These are phyloP conservation scores for Cryptococcus sp. DNA, from an alignment of 1,284 basidiomycete genomes.

Conservation along the genomic window DNA sequence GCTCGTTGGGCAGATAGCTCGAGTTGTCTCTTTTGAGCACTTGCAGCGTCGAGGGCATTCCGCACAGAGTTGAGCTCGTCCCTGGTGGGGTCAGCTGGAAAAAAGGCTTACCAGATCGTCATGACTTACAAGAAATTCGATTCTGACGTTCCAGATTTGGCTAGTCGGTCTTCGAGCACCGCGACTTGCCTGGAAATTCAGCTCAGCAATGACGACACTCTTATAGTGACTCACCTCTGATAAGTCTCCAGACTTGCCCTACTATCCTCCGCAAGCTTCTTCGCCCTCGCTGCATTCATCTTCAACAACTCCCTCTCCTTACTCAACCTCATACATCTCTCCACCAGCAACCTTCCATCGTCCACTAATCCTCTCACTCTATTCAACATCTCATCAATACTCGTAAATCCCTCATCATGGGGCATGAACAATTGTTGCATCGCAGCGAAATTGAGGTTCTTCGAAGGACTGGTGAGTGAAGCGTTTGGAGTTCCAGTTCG, in stretches of 20 bases:
- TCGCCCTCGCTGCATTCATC: constrained; percentile 81
- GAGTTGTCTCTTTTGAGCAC: constrained; percentile 61
- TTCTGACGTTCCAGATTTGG: constrained; percentile 39
- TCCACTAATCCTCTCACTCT: constrained; percentile 70
- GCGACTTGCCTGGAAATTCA: constrained; percentile 63
- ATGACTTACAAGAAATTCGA: constrained; percentile 27
- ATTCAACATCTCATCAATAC: constrained; percentile 65
- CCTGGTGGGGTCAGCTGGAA: constrained; percentile 46
- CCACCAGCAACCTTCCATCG: constrained; percentile 76
- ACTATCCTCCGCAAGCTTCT: constrained; percentile 78
- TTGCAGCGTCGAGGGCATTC: constrained; percentile 57
- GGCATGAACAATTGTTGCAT: constrained; percentile 38
- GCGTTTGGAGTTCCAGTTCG: constrained; percentile 51
- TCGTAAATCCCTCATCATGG: constrained; percentile 25
- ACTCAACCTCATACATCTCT: constrained; percentile 72
- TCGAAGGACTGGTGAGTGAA: constrained; percentile 46
- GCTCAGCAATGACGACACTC: constrained; percentile 66
- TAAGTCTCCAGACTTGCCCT: constrained; percentile 74
- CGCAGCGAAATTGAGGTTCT: constrained; percentile 48
- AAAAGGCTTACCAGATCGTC: not conserved
- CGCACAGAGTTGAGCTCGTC: constrained; percentile 65
- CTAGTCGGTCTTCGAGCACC: constrained; percentile 66
- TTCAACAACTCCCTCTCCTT: constrained; percentile 81
- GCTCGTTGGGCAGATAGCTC: constrained; percentile 67
- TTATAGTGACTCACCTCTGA: constrained; percentile 65